Evolutionary conservation across 164 flowering plant genomes (phyloP).

Genomic region (Vitis cinerea): DNA sequence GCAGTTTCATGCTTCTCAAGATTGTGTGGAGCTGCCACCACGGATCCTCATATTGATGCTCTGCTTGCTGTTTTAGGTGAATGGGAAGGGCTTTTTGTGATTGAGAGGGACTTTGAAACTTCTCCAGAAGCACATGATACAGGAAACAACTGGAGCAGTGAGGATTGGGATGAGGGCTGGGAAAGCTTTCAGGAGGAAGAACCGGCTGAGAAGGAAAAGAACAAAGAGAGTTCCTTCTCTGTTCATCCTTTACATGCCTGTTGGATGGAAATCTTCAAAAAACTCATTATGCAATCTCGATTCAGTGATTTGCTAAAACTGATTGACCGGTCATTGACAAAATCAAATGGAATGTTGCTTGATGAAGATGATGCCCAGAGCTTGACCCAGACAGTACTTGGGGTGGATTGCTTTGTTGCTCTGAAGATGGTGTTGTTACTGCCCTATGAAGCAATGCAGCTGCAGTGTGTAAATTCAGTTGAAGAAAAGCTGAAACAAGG

Average conservation of each 20-base stretch:
- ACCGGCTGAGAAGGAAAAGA: constrained; percentile 33
- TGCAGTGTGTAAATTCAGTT: constrained; percentile 54
- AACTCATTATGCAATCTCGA: constrained; percentile 35
- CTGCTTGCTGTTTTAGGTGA: constrained; percentile 63
- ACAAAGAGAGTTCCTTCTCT: constrained; percentile 20
- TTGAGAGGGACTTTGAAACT: constrained; percentile 24
- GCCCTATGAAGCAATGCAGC: constrained; percentile 62
- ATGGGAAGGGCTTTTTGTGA: constrained; percentile 76
- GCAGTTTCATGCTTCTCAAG: constrained; percentile 70
- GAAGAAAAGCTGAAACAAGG: constrained; percentile 67
- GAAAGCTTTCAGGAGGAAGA: constrained; percentile 82
- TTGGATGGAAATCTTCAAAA: constrained; percentile 67
- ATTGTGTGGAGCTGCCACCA: constrained; percentile 40
- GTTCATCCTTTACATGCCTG: constrained; percentile 81
- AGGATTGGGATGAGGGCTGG: constrained; percentile 97
- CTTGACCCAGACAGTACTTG: constrained; percentile 37
- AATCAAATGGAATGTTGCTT: constrained; percentile 40
- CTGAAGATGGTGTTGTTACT: constrained; percentile 57
- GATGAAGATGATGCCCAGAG: constrained; percentile 52
- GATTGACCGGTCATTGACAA: constrained; percentile 47
- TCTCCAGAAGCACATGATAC: constrained; percentile 36
- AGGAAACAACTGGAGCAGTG: constrained; percentile 63
- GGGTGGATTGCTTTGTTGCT: constrained; percentile 59
- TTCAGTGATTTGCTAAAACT: constrained; percentile 44
- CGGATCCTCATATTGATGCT: constrained; percentile 45